These are phyloP conservation scores for Penicillium sp. DNA, from an alignment of 2,329 filamentous ascomycete genomes.

Conservation along the genomic window DNA sequence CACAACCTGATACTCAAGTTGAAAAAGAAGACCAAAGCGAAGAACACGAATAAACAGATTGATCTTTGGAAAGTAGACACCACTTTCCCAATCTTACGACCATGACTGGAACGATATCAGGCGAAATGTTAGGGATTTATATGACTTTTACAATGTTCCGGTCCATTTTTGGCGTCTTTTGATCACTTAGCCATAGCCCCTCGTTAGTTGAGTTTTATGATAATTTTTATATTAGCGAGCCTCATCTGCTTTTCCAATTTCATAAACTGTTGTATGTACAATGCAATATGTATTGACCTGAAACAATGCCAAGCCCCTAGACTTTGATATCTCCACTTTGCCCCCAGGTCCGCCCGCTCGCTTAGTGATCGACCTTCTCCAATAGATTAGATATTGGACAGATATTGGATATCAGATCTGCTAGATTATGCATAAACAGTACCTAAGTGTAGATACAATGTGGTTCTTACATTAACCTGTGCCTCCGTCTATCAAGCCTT, in stretches of 20 bases:
- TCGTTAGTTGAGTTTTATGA: not conserved
- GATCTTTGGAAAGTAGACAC: not conserved
- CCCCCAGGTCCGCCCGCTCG: constrained; percentile 2
- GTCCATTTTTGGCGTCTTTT: not conserved
- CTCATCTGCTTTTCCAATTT: not conserved
- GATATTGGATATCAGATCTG: not conserved
- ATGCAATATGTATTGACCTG: not conserved
- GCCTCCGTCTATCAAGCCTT: too few relatives aligned
- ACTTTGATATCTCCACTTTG: constrained; percentile 6
- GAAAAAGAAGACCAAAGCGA: not conserved
- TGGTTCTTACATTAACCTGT: not conserved
- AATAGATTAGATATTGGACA: not conserved
- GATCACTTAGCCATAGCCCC: constrained; percentile 4
- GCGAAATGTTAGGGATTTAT: constrained; percentile 10
- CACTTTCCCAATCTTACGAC: constrained; percentile 1
- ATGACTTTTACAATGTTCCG: constrained; percentile 4
- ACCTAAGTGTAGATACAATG: not conserved
- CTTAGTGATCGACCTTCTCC: constrained; percentile 5
- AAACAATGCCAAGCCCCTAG: constrained; percentile 4
- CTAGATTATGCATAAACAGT: not conserved
- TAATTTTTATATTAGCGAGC: not conserved
- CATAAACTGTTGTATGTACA: not conserved
- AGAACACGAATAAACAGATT: not conserved
- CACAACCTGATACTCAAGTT: not conserved
- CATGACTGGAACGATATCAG: constrained; percentile 23